These are phyloP conservation scores for Eimeria praecox DNA, from an alignment of 169 alveolate species.

Conservation along the genomic window DNA sequence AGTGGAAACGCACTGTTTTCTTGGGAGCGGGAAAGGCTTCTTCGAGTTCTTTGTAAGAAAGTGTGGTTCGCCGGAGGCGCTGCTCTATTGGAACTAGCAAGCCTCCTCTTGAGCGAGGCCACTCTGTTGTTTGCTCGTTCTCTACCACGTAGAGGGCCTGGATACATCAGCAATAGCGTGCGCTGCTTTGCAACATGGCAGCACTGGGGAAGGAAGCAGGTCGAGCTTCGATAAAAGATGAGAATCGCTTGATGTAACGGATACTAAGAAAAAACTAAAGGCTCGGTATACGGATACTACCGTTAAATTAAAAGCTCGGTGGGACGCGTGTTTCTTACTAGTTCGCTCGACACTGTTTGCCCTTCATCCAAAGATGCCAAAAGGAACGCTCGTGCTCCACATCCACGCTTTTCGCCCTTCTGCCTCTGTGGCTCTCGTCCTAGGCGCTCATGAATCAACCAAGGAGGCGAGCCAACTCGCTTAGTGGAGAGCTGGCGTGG, in stretches of 20 bases:
- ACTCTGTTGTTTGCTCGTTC: conserved; percentile 45
- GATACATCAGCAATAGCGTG: not conserved
- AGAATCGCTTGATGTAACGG: not conserved
- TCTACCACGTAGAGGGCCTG: conserved; percentile 63
- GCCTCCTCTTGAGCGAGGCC: conserved; percentile 72
- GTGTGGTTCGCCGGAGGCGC: conserved; percentile 29
- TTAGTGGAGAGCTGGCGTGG: not conserved
- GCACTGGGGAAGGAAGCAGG: not conserved
- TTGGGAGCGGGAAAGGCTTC: not conserved
- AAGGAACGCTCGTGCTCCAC: conserved; percentile 53
- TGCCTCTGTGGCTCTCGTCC: conserved; percentile 57
- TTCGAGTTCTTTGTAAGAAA: not conserved
- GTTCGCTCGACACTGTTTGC: conserved; percentile 10
- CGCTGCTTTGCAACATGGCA: not conserved
- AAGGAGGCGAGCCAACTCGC: conserved; percentile 41
- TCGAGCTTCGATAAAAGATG: not conserved
- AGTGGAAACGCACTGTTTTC: not conserved
- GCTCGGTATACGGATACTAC: not conserved
- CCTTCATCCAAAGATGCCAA: conserved; percentile 39
- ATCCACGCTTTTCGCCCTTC: not conserved
- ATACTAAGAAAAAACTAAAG: not conserved
- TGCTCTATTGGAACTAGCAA: conserved; percentile 46
- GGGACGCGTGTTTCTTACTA: not conserved
- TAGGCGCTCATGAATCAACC: conserved; percentile 63
- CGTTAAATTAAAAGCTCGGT: not conserved